Percentiles rank a stretch among this genome's conserved stretches.
Evolutionary conservation across 2,329 filamentous ascomycete genomes (phyloP).

Genomic region (Fusarium fujikuroi): DNA sequence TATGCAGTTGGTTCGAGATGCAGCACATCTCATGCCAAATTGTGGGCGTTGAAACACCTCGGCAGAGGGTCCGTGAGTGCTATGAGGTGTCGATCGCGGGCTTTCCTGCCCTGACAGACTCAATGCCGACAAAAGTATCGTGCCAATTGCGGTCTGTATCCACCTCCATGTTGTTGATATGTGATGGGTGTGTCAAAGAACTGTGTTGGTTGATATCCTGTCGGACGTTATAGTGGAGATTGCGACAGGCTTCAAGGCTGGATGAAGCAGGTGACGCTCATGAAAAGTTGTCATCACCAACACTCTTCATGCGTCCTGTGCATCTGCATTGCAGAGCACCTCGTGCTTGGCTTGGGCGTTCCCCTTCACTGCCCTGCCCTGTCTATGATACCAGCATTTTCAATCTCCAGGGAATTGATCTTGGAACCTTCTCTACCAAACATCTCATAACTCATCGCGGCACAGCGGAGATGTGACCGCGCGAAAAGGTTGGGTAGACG

Average conservation of each 20-base stretch:
- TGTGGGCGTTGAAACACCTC: slow-evolving; percentile 28
- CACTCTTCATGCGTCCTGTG: slow-evolving; percentile 27
- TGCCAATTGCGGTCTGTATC: slow-evolving; percentile 5
- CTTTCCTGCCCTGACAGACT: slow-evolving; percentile 28
- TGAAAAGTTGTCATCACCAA: slow-evolving; percentile 36
- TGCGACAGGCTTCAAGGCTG: slow-evolving; percentile 17
- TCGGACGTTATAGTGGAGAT: slow-evolving; percentile 23
- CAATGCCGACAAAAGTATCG: slow-evolving; percentile 32
- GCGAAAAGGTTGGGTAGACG: slow-evolving; percentile 18
- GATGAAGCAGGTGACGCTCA: slow-evolving; percentile 37
- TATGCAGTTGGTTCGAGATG: slow-evolving; percentile 44
- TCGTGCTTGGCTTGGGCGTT: slow-evolving; percentile 1
- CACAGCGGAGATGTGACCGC: slow-evolving; percentile 30
- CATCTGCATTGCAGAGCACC: slow-evolving; percentile 21
- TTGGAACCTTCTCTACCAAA: slow-evolving; percentile 26
- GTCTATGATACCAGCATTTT: not conserved
- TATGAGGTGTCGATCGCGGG: slow-evolving; percentile 30
- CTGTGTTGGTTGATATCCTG: slow-evolving; percentile 36
- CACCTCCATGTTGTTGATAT: slow-evolving; percentile 16
- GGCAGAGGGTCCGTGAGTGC: slow-evolving; percentile 19
- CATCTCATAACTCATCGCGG: slow-evolving; percentile 21
- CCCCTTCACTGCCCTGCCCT: not conserved
- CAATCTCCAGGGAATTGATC: slow-evolving; percentile 1
- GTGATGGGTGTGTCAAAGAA: slow-evolving; percentile 19
- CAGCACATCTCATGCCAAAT: slow-evolving; percentile 15